Conservation (phyloP, 106 monocot genomes). For the Dendrobium nobile region DNA sequence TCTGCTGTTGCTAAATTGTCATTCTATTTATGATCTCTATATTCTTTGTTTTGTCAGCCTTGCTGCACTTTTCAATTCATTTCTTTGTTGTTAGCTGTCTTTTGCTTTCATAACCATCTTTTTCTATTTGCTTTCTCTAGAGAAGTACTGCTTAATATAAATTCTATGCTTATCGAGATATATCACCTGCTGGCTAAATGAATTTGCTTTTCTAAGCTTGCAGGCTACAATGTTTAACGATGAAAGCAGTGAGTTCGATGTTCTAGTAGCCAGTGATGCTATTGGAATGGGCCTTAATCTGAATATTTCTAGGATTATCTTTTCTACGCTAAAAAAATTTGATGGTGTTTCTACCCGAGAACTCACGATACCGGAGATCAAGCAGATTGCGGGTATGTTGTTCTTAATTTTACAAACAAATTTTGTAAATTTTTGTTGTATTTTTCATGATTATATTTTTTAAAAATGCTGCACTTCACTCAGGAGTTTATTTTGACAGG, state of each 20-base stretch:
- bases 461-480: too few species aligned
- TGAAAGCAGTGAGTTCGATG: slow-evolving; percentile 81
- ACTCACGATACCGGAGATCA: slow-evolving; percentile 74
- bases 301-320: slow-evolving; percentile 90
- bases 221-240: slow-evolving; percentile 97
- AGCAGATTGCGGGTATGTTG: slow-evolving; percentile 85
- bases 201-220: slow-evolving; percentile 28
- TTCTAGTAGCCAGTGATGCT: slow-evolving; percentile 93
- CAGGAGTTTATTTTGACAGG: too few species aligned
- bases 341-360: slow-evolving; percentile 59
- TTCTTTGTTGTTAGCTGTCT: not conserved
- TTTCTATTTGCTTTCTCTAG: not conserved
- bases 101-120: not conserved
- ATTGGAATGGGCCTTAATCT: slow-evolving; percentile 98
- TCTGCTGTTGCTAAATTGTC: not conserved
- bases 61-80: not conserved
- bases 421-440: not conserved
- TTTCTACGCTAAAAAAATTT: slow-evolving; percentile 78
- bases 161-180: not conserved
- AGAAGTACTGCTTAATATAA: not conserved
- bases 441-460: not conserved
- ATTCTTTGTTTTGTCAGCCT: not conserved
- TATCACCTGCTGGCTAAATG: slow-evolving; percentile 1
- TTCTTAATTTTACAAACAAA: not conserved
- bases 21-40: not conserved